Base-by-base conservation (phyloP, 179 eudicot species). In the Pouteria campechiana region DNA sequence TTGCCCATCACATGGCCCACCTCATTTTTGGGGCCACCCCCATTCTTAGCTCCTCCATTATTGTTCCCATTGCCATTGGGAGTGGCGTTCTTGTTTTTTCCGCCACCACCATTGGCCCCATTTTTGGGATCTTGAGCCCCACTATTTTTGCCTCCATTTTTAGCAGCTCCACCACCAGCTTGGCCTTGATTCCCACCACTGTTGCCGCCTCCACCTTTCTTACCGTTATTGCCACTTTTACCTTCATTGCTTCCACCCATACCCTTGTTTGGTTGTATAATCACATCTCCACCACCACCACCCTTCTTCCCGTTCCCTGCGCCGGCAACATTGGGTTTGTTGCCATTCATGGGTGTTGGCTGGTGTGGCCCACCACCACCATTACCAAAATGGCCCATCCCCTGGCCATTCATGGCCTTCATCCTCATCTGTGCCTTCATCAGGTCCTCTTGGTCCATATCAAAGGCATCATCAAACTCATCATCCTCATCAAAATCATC, bases 71-170 rank as follows among this genome's bases (percentile, higher is more conserved):
- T 70, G 23, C 68, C 64, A 15, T n/a, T n/a, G n/a, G n/a, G n/a
- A n/a, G n/a, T n/a, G n/a, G n/a, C n/a, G n/a, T n/a, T n/a, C 46
- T 44, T 29, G 19, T 28, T 30, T 37, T 34, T 31, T 11, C 46
- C 52, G 9, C 65, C 65, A 28, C 52, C 68, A 23, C 32, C 52
- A 28, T 59, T 38, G 0, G 61, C 70, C 25, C 44, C 59, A 44
- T 61, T 50, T 7, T 37, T 8, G 21, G n/a, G n/a, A n/a, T n/a
- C 61, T 12, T 31, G 52, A 12, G 70, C 73, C 5, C 74, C 75
- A 58, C 78, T 69, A 6, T 55, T 56, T 30, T 60, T 60, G 21
- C 84, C 78, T 9, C 82, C 80, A 18, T 54, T 63, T 44, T 69
- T 61, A 11, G 71, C 63, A 2, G 56, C 55, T 2, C 67, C 67